Evolutionary conservation across 306 rosid species (phyloP).

Genomic region (Potentilla sterilis): DNA sequence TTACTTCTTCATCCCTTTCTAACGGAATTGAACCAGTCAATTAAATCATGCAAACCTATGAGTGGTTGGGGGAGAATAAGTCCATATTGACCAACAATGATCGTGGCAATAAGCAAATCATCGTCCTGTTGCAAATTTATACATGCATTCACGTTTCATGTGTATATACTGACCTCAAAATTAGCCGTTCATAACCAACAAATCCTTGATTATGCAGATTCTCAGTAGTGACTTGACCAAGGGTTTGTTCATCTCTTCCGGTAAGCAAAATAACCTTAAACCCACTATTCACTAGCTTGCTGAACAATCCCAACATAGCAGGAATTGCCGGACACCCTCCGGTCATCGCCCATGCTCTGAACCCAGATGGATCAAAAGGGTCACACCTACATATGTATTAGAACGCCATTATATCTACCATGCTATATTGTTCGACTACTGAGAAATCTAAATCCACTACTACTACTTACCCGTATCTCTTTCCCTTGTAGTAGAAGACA

Average conservation of each 20-base stretch:
- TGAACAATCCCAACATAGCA: slow-evolving; percentile 32
- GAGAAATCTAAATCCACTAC: not conserved
- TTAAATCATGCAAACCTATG: too few relatives aligned
- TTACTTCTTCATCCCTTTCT: not conserved
- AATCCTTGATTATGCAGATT: slow-evolving; percentile 70
- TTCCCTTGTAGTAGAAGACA: slow-evolving; percentile 44
- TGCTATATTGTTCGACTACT: too few relatives aligned
- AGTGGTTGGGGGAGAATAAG: not conserved
- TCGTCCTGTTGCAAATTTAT: not conserved
- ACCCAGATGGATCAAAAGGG: slow-evolving; percentile 62
- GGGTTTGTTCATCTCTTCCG: slow-evolving; percentile 58
- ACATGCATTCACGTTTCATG: not conserved
- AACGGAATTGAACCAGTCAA: not conserved
- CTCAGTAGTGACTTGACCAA: slow-evolving; percentile 44
- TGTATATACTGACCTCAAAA: slow-evolving; percentile 49
- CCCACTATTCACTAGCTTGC: slow-evolving; percentile 36
- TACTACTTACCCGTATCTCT: slow-evolving; percentile 54
- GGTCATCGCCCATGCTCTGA: slow-evolving; percentile 64
- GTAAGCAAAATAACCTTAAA: slow-evolving; percentile 70
- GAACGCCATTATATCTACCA: not conserved
- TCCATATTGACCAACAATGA: not conserved
- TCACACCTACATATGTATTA: slow-evolving; percentile 46
- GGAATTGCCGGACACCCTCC: slow-evolving; percentile 60
- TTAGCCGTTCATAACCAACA: slow-evolving; percentile 61
- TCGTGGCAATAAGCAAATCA: not conserved